Conservation (phyloP, 73 alveolate genomes). For the Blepharisma japonicum region DNA sequence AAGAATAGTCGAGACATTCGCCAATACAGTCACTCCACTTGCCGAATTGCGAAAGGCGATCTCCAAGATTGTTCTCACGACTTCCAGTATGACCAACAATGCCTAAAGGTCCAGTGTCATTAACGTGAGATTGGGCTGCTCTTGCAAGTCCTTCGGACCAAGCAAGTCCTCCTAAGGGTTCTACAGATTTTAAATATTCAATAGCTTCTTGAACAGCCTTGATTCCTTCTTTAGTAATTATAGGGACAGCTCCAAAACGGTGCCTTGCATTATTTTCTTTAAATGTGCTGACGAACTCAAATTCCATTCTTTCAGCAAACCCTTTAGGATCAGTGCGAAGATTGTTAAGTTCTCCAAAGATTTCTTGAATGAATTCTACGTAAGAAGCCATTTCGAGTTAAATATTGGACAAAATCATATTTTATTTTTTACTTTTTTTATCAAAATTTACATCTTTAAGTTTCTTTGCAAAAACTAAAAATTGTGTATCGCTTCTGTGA, state of each 20-base stretch:
- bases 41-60: constrained; percentile 77
- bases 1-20: constrained; percentile 77
- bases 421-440: not conserved
- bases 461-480: not conserved
- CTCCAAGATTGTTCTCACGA: constrained; percentile 65
- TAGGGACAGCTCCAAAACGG: constrained; percentile 18
- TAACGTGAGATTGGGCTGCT: constrained; percentile 77
- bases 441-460: not conserved
- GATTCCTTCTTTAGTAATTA: constrained; percentile 21
- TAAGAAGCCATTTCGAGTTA: not conserved
- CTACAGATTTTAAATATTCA: constrained; percentile 34
- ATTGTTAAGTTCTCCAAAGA: not conserved
- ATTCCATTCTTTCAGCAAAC: constrained; percentile 25
- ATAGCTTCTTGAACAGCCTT: constrained; percentile 33
- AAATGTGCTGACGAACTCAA: not conserved
- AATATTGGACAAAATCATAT: not conserved
- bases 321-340: not conserved
- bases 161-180: constrained; percentile 38
- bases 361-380: not conserved
- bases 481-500: not conserved
- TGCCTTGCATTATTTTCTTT: constrained; percentile 3
- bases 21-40: constrained; percentile 90
- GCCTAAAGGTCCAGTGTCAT: constrained; percentile 88
- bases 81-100: constrained; percentile 72
- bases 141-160: constrained; percentile 55